Percentiles rank a stretch among this genome's conserved stretches.
These are phyloP conservation scores for Tetrahymena borealis DNA, from an alignment of 73 alveolate genomes.

Conservation along the genomic window DNA sequence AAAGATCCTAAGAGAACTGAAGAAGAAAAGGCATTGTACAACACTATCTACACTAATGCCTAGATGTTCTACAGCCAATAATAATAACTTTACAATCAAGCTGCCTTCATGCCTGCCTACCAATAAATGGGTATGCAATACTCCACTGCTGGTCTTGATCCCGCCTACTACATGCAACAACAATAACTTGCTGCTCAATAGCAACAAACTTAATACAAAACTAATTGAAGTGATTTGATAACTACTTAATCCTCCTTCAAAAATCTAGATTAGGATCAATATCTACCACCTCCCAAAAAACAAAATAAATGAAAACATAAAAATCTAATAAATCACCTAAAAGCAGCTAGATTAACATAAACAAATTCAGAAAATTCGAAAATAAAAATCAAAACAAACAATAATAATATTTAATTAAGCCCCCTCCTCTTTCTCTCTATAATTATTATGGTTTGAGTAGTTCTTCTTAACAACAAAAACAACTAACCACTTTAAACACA, in stretches of 20 bases:
- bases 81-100: not conserved
- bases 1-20: not conserved
- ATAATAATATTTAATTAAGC: not conserved
- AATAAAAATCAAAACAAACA: not conserved
- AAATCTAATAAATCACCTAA: too few species aligned
- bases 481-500: not conserved
- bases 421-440: not conserved
- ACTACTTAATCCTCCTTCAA: not conserved
- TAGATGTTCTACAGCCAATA: not conserved
- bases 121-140: not conserved
- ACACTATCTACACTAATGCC: not conserved
- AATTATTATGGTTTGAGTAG: not conserved
- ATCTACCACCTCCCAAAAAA: conserved; percentile 1
- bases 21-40: not conserved
- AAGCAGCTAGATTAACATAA: not conserved
- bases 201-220: not conserved
- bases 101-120: not conserved
- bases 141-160: not conserved
- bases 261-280: not conserved
- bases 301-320: not conserved
- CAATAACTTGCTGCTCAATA: not conserved
- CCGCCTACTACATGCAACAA: not conserved
- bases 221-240: not conserved
- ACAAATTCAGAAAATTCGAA: not conserved
- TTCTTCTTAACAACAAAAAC: not conserved